phyloP scores from a whole-genome alignment of 257 asterid genomes.

The Thymus quinquecostatus region DNA sequence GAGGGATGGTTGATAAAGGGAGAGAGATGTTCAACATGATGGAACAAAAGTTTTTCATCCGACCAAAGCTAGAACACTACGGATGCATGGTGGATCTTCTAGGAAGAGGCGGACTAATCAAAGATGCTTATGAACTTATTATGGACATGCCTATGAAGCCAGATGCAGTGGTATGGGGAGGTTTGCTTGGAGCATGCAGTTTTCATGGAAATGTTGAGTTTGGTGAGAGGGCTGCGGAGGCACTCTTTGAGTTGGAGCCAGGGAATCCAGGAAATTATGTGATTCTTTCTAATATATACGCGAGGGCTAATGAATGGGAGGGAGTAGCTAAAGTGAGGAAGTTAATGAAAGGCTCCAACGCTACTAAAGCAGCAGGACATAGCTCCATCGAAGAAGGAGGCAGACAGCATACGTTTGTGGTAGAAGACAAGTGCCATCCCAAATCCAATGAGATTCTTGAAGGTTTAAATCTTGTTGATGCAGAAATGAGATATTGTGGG shows the following conservation, averaged over 20 bases:
- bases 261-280: conserved; percentile 88
- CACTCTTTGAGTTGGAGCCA: conserved; percentile 65
- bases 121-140: conserved; percentile 66
- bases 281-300: conserved; percentile 82
- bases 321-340: conserved; percentile 74
- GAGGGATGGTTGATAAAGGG: conserved; percentile 68
- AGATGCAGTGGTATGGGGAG: conserved; percentile 88
- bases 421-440: conserved; percentile 73
- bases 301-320: conserved; percentile 64
- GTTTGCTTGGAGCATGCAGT: conserved; percentile 83
- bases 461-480: conserved; percentile 47
- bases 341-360: conserved; percentile 66
- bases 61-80: conserved; percentile 68
- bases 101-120: conserved; percentile 72
- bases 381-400: conserved; percentile 88
- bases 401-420: conserved; percentile 67
- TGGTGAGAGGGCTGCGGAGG: conserved; percentile 72
- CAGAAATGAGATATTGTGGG: conserved; percentile 44
- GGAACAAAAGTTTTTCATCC: conserved; percentile 39
- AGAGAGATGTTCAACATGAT: conserved; percentile 56
- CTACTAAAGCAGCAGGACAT: conserved; percentile 74
- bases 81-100: conserved; percentile 92
- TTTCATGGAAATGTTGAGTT: conserved; percentile 70
- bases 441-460: conserved; percentile 50
- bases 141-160: conserved; percentile 79